Conservation (phyloP, 2,329 filamentous ascomycete species). For the Aspergillus sp. region DNA sequence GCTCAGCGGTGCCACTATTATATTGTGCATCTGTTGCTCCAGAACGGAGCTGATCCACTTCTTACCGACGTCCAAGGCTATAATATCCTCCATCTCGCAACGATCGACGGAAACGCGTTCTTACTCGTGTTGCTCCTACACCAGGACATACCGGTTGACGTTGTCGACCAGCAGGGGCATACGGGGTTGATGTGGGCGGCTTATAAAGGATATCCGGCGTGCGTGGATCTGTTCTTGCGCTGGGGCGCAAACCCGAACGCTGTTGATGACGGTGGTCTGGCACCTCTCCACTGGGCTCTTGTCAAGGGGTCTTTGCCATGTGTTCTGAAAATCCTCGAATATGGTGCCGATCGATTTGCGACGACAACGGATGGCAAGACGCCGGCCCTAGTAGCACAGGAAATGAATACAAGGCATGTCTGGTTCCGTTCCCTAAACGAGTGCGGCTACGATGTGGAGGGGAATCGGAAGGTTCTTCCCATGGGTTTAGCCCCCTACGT, state of each 20-base stretch:
- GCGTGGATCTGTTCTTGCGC: conserved; percentile 85
- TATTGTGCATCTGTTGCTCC: conserved; percentile 86
- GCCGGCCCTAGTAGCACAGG: conserved; percentile 77
- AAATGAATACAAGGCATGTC: conserved; percentile 80
- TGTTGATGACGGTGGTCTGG: conserved; percentile 88
- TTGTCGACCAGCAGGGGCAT: conserved; percentile 84
- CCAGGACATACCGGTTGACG: conserved; percentile 92
- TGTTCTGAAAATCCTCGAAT: conserved; percentile 92
- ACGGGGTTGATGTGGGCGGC: conserved; percentile 98
- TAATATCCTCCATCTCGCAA: conserved; percentile 95
- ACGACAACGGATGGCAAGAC: conserved; percentile 90
- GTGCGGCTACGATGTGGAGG: conserved; percentile 79
- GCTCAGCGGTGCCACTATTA: conserved; percentile 97
- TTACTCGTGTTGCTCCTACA: conserved; percentile 86
- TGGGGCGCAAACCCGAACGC: conserved; percentile 96
- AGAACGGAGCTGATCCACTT: conserved; percentile 88
- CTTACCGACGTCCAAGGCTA: conserved; percentile 94
- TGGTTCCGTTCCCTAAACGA: conserved; percentile 83
- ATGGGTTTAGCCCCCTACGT: conserved; percentile 74
- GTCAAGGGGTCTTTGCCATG: conserved; percentile 89
- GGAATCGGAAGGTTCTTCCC: conserved; percentile 65
- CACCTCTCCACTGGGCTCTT: conserved; percentile 91
- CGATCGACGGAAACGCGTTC: conserved; percentile 93
- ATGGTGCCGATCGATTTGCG: conserved; percentile 89
- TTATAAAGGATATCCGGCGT: conserved; percentile 92